These are phyloP conservation scores for Entomortierella chlamydospora DNA, from an alignment of 192 early-diverging fungal species.

Conservation along the genomic window DNA sequence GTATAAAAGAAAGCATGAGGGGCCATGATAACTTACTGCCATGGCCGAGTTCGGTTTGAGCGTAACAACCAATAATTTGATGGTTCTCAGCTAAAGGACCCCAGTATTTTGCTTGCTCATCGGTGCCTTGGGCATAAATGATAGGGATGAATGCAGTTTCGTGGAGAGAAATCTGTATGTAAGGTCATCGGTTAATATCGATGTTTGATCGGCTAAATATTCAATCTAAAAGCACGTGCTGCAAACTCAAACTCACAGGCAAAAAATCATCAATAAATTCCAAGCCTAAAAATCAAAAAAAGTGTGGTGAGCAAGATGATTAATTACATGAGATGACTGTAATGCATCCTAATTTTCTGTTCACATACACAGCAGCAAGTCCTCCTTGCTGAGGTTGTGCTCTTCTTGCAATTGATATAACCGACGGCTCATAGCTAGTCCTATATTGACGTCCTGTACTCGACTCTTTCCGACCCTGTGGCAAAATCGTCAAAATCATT, in stretches of 20 bases:
- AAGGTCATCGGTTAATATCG: too few species aligned
- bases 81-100: conserved; percentile 72
- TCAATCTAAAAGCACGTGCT: not conserved
- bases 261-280: conserved; percentile 38
- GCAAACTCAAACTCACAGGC: conserved; percentile 13
- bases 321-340: not conserved
- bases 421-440: conserved; percentile 66
- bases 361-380: conserved; percentile 58
- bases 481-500: not conserved
- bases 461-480: conserved; percentile 35
- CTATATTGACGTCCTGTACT: conserved; percentile 74
- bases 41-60: conserved; percentile 83
- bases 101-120: conserved; percentile 80
- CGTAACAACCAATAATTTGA: conserved; percentile 86
- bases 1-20: not conserved
- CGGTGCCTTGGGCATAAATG: conserved; percentile 74
- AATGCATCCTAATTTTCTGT: not conserved
- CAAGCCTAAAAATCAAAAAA: conserved; percentile 20
- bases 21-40: conserved; percentile 41
- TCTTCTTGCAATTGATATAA: conserved; percentile 69
- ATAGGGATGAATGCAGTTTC: conserved; percentile 79
- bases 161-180: conserved; percentile 20
- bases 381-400: conserved; percentile 65
- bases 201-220: not conserved
- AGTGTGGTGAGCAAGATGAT: not conserved